Evolutionary conservation across 208 protist genomes (phyloP), one percentile per base, ranked within the genome.

Genomic region (Leishmania turanica): DNA sequence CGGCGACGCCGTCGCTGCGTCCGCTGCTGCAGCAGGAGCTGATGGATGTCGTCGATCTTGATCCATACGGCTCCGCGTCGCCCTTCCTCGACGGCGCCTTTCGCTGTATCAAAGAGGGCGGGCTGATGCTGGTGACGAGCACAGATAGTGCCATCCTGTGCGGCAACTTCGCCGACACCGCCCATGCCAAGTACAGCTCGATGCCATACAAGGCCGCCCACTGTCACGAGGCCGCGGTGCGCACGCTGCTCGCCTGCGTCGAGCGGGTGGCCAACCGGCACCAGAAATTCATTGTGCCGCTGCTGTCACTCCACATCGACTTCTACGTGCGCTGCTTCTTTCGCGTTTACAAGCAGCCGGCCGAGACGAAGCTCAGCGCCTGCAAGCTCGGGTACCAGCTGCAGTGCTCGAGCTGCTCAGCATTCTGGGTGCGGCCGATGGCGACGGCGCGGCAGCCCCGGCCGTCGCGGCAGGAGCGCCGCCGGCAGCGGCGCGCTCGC

Each of bases 271-370:
- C 99, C 3, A 98, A 97, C 69, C 92, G 94, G 68, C 98, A 99
- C 72, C 91, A 95, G 68, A 95, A 98, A 82, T 98, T 99, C 81
- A 99, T 99, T 82, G 97, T 98, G 51, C 99, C 99, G 9, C 79
- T 99, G 27, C 68, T 99, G 19, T 99, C 96, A 11, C 84, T 99
- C 0, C 93, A 97, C 82, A 99, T 99, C 83, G 99, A 99, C 93
- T 99, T 99, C 79, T 99, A 99, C 86, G 94, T 99, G 13, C 96
- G 99, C 64, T 96, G 99, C 68, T 99, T 99, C 93, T 92, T 99
- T 37, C 96, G 99, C 66, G 97, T 99, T 27, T 98, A 98, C 88
- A 98, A 91, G 42, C 94, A 97, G 75, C 78, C 90, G 8, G 90
- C 91, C 0, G 95, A 98, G 82, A 92, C 91, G 60, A 99, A 99